These are phyloP conservation scores for Citrullus colocynthis DNA, from an alignment of 306 rosid genomes.

Conservation along the genomic window DNA sequence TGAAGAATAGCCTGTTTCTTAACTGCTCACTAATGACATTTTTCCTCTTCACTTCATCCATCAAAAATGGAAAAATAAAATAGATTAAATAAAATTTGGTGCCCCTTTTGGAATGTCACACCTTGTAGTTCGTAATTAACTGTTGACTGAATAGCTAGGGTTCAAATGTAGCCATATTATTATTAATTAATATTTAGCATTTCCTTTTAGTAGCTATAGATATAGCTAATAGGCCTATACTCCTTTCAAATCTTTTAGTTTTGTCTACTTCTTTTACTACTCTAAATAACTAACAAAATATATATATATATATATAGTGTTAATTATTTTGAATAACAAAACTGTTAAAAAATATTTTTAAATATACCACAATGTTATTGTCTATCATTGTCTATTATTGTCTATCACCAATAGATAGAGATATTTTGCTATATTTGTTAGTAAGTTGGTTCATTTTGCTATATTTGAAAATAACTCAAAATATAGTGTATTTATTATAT, in stretches of 20 bases:
- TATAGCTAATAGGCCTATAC: too few relatives aligned
- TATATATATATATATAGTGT: too few relatives aligned
- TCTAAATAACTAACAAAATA: background rate
- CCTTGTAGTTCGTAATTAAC: background rate
- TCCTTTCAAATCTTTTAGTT: background rate
- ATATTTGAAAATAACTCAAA: too few relatives aligned
- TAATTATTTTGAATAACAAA: too few relatives aligned
- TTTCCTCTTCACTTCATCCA: background rate
- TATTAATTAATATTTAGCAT: background rate
- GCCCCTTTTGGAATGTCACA: background rate
- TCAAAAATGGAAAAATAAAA: background rate
- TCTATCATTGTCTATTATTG: too few relatives aligned
- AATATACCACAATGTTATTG: too few relatives aligned
- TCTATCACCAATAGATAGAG: too few relatives aligned
- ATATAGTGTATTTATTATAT: too few relatives aligned
- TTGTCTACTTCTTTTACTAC: background rate
- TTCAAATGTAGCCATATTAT: background rate
- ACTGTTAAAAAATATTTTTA: too few relatives aligned
- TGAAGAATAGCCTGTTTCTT: background rate
- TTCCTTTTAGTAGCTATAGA: background rate
- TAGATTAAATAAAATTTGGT: too few relatives aligned
- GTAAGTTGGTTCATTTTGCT: too few relatives aligned
- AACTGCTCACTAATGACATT: background rate
- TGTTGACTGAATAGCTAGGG: background rate
- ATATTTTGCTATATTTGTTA: too few relatives aligned